Evolutionary conservation across 345 rosid genomes (phyloP), one percentile per base, ranked within the genome.

Genomic region (Physaria fendleri): DNA sequence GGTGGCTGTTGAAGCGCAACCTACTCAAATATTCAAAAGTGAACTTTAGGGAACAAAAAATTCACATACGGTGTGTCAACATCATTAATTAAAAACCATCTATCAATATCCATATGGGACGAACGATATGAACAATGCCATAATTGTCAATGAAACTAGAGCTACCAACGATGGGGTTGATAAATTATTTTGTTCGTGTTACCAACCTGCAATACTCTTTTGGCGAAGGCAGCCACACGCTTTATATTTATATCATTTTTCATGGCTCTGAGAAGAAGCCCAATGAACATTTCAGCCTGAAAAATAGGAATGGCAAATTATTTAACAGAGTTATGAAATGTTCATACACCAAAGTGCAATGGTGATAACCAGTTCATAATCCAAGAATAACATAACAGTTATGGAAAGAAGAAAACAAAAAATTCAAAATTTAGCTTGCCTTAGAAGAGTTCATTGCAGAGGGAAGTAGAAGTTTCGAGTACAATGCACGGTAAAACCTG

Each of bases 1-100:
- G 99, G 88, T 27, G 97, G 97, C 78, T 83, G 97, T 67, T 87
- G 99, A 56, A 93, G 84, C 13, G 91, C 89, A 63, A 89, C 92
- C 99, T 93, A 80, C 35, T 65, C 64, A 73, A 71, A 55, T 18
- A 68, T 56, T 50, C 38, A 49, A 62, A 22, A 28, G 14, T 55
- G 8, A 45, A 13, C n/a, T 40, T 49, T 13, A 64, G 48, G 13
- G 58, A 46, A 4, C 17, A 6, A 32, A 13, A 11, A 21, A 5
- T 17, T 34, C 2, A 3, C 12, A 43, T 47, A 18, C 46, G 35
- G n/a, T 25, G 15, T 57, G 24, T 15, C 32, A 17, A 29, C 43
- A 57, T 37, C 40, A 45, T 22, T 35, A 35, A 35, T 24, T 27
- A 27, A 14, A 32, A 52, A 44, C 28, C 27, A 28, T n/a, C n/a